A percentile compares a stretch with the other conserved stretches of the same genome.
Conservation (phyloP, 768 basidiomycete species). For the Boletus subparvulus region DNA sequence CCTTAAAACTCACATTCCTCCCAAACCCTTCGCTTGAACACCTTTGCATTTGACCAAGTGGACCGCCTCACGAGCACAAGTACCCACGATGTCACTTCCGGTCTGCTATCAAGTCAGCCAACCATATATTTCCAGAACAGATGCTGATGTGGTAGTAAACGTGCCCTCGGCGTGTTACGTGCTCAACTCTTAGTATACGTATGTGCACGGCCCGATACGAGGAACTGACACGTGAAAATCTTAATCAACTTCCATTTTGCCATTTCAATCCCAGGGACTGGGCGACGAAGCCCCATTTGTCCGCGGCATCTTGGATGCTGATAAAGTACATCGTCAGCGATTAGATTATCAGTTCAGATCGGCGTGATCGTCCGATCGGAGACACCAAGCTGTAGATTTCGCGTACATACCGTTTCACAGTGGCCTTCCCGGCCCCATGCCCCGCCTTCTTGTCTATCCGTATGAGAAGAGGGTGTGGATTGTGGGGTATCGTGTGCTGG, state of each 20-base stretch:
- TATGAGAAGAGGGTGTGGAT: conserved; percentile 70
- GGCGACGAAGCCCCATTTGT: conserved; percentile 75
- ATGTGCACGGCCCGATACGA: background rate
- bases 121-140: background rate
- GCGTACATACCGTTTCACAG: conserved; percentile 54
- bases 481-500: conserved; percentile 62
- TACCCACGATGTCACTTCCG: background rate
- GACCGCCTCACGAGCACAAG: background rate
- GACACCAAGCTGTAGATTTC: background rate
- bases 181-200: background rate
- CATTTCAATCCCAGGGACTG: conserved; percentile 57
- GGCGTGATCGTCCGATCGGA: background rate
- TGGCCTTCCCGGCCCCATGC: conserved; percentile 79
- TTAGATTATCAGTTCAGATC: conserved; percentile 13
- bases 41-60: background rate
- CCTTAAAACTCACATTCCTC: conserved; percentile 75
- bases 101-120: background rate
- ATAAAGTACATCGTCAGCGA: background rate
- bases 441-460: conserved; percentile 80
- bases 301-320: conserved; percentile 74
- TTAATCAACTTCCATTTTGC: conserved; percentile 22
- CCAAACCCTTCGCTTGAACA: conserved; percentile 10
- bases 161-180: background rate
- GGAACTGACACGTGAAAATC: background rate
- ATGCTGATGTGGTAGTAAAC: background rate